Conservation (phyloP, 177 flowering plant genomes). For the Vitis hybrid region DNA sequence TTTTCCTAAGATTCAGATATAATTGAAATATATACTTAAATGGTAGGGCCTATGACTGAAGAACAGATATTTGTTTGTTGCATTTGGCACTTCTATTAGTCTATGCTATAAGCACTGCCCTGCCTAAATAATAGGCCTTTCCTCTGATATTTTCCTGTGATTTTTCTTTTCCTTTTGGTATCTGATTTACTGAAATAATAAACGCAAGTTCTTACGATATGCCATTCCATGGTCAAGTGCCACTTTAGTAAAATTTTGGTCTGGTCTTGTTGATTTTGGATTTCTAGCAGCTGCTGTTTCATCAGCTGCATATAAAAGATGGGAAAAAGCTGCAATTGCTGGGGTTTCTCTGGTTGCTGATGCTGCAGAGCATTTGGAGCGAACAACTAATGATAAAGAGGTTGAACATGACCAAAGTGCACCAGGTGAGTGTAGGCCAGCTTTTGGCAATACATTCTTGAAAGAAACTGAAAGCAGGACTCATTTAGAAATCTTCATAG, state of each 20-base stretch:
- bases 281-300: slow-evolving; percentile 40
- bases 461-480: slow-evolving; percentile 4
- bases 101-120: neutral
- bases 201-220: neutral
- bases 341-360: slow-evolving; percentile 97
- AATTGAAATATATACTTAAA: no score
- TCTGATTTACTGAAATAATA: neutral
- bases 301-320: slow-evolving; percentile 73
- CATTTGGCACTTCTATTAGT: neutral
- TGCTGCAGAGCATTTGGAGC: slow-evolving; percentile 98
- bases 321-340: slow-evolving; percentile 99
- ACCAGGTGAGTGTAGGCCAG: slow-evolving; percentile 15
- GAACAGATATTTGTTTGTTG: neutral
- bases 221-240: neutral
- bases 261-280: slow-evolving; percentile 1
- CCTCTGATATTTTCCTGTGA: neutral
- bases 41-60: neutral
- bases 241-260: neutral
- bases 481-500: neutral
- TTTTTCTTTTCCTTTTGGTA: neutral
- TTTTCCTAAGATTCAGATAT: no score
- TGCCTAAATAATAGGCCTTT: neutral
- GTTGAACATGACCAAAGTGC: slow-evolving; percentile 35
- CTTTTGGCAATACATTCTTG: slow-evolving; percentile 15
- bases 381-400: slow-evolving; percentile 41